Base-by-base conservation (phyloP, 345 rosid species). In the Stellera chamaejasme region DNA sequence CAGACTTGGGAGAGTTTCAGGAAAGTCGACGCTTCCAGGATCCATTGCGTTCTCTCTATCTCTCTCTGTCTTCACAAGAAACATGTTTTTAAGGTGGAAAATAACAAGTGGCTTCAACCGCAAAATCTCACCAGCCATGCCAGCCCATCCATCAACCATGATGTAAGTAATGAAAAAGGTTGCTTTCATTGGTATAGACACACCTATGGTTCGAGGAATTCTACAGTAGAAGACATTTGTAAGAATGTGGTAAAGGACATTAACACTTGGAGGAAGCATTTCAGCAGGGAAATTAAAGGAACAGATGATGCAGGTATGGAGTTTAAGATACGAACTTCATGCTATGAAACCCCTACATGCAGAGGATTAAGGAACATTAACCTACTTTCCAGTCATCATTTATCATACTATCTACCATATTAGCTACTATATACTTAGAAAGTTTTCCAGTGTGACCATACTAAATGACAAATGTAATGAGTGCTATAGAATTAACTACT, bases 71-170 rank as follows among this genome's bases (percentile, higher is more conserved):
- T 86, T 93, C 62, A 93, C 99, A 51, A 93, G 45, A 71, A 93
- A 89, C 85, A 77, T 71, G 72, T 87, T 93, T 81, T 89, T 93
- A 58, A 89, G 83, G 75, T 93, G 99, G 65, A 80, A 93, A 44
- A 93, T 87, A 49, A 93, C 79, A 51, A 89, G 54, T 0, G 91
- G 94, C 77, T 87, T 93, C 64, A 89, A 41, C 54, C 92, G 82
- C 26, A 93, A 92, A 69, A 93, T 93, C 79, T 93, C 99, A 43
- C 90, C 60, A 0, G 99, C 99, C 13, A 89, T 89, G 48, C 99
- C 99, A 59, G 99, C 97, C 97, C 99, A 87, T 19, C 99, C 99
- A 63, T 93, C 99, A 54, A 92, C 80, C 98, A 92, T 92, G 60
- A 92, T 79, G 61, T 81, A 92, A 12, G 98, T 92, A 57, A 92